phyloP scores from a whole-genome alignment of 352 stramenopile species.

The Lagenidium sp. region DNA sequence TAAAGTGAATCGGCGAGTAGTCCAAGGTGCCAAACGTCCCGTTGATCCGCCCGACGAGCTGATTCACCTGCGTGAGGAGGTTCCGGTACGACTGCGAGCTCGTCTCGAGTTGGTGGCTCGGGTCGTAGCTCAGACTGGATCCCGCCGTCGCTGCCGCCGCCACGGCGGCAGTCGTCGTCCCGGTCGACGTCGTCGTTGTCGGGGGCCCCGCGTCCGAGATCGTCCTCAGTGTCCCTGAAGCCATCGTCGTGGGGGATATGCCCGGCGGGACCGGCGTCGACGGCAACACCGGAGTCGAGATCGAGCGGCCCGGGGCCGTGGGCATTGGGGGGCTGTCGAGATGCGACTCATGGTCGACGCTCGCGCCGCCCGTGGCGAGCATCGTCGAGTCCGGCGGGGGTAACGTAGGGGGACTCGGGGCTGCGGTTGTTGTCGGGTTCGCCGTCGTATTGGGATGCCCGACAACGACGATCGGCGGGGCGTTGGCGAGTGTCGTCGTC shows the following conservation, averaged over 20 bases:
- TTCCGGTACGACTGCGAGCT: constrained; percentile 66
- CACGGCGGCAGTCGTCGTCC: constrained; percentile 3
- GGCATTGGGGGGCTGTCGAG: too few species aligned
- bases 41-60: constrained; percentile 87
- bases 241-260: constrained; percentile 6
- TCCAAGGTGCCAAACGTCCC: constrained; percentile 80
- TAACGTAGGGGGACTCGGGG: not conserved
- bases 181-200: not conserved
- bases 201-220: not conserved
- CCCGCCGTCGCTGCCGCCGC: constrained; percentile 9
- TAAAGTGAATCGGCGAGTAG: constrained; percentile 89
- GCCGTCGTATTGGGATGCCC: constrained; percentile 9
- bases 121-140: constrained; percentile 23
- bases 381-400: too few species aligned
- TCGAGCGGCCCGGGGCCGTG: too few species aligned
- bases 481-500: not conserved
- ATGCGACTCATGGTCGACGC: too few species aligned
- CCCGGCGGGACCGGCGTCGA: not conserved
- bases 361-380: too few species aligned
- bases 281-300: too few species aligned
- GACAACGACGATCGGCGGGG: too few species aligned
- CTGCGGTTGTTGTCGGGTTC: not conserved
- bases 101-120: constrained; percentile 64
- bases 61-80: constrained; percentile 73
- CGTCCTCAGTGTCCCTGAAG: too few species aligned